Evolutionary conservation across 805 yeast genomes (phyloP).

Genomic region (Lachancea nothofagi): DNA sequence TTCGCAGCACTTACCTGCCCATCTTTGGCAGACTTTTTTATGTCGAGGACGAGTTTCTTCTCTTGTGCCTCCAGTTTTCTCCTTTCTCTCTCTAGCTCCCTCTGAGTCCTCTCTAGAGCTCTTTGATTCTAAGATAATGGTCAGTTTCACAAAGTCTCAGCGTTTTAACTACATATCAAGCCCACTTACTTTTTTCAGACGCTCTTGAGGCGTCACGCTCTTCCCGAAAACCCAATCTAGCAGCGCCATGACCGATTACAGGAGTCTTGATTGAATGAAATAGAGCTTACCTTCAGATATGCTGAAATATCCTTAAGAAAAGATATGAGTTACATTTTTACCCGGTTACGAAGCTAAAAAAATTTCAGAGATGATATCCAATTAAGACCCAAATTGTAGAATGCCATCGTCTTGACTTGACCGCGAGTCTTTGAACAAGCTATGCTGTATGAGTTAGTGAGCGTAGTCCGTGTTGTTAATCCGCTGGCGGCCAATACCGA

Average conservation of each 20-base stretch:
- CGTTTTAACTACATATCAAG: neutral
- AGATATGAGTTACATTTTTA: neutral
- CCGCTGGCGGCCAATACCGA: slow-evolving; percentile 49
- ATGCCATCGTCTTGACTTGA: too few species aligned
- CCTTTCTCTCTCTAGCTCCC: slow-evolving; percentile 88
- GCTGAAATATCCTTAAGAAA: neutral
- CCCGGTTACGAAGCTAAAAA: slow-evolving; percentile 1
- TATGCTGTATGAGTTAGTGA: slow-evolving; percentile 88
- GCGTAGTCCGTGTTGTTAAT: slow-evolving; percentile 76
- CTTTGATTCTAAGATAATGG: slow-evolving; percentile 65
- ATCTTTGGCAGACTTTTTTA: slow-evolving; percentile 83
- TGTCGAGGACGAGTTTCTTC: slow-evolving; percentile 76
- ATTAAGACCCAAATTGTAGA: too few species aligned
- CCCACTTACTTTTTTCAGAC: slow-evolving; percentile 60
- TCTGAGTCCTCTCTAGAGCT: slow-evolving; percentile 87
- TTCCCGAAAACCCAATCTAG: slow-evolving; percentile 97
- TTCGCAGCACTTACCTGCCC: slow-evolving; percentile 88
- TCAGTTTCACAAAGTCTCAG: slow-evolving; percentile 1
- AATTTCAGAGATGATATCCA: slow-evolving; percentile 1
- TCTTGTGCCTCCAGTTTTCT: slow-evolving; percentile 85
- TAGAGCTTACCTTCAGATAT: neutral
- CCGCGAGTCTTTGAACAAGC: neutral
- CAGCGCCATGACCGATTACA: slow-evolving; percentile 43
- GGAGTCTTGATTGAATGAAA: too few species aligned
- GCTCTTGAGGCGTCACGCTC: slow-evolving; percentile 88